Percentiles rank a stretch among this genome's conserved stretches.
Conservation (phyloP, 768 basidiomycete species). For the Tephrocybe sp. region DNA sequence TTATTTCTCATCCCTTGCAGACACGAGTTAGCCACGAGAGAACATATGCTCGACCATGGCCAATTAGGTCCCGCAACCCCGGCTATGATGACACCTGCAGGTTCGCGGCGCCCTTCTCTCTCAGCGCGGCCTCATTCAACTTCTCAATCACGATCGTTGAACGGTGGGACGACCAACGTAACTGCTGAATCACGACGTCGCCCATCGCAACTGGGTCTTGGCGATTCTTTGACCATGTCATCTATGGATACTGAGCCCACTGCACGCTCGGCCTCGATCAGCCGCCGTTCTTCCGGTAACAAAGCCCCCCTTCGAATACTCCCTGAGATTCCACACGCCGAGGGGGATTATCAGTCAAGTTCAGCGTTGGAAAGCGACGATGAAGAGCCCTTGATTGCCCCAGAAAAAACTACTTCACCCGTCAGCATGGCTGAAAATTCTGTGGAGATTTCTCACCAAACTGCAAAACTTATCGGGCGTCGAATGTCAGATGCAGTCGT, state of each 20-base stretch:
- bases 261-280: conserved; percentile 6
- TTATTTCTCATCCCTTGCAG: conserved; percentile 31
- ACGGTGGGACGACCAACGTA: conserved; percentile 17
- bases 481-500: conserved; percentile 43
- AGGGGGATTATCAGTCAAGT: conserved; percentile 38
- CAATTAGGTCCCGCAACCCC: conserved; percentile 73
- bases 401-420: neutral
- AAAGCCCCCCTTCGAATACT: conserved; percentile 14
- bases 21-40: conserved; percentile 84
- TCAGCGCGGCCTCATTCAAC: conserved; percentile 14
- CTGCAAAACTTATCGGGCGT: conserved; percentile 37
- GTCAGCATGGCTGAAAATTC: conserved; percentile 4
- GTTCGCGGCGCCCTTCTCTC: conserved; percentile 23
- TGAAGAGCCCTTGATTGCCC: conserved; percentile 20
- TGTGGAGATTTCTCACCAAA: conserved; percentile 14
- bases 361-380: conserved; percentile 51
- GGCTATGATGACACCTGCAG: conserved; percentile 43
- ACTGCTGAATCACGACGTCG: conserved; percentile 25
- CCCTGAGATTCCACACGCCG: conserved; percentile 20
- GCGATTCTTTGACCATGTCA: conserved; percentile 40
- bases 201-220: conserved; percentile 29
- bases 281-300: conserved; percentile 16
- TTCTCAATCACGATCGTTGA: conserved; percentile 26
- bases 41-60: conserved; percentile 92
- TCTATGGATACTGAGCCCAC: conserved; percentile 26